These are phyloP conservation scores for Avena eriantha DNA, from an alignment of 176 grass and related monocot species.

Conservation along the genomic window DNA sequence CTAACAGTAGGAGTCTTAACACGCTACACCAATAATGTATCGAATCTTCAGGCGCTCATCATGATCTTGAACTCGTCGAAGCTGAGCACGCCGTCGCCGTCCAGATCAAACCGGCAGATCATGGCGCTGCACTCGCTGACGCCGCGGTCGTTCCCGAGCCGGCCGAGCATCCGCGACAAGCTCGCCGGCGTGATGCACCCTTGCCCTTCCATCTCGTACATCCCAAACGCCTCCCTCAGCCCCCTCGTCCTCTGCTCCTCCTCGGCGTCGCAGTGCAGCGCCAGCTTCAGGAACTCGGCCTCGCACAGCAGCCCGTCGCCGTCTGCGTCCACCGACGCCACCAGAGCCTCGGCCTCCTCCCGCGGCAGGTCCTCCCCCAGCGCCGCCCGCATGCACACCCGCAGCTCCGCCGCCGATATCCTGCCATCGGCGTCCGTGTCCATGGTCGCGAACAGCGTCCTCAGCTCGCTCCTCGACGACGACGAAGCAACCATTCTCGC, in stretches of 20 bases:
- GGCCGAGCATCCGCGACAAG: background rate
- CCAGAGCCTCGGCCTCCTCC: constrained; percentile 43
- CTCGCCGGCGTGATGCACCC: constrained; percentile 35
- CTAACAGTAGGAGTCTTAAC: too few species aligned
- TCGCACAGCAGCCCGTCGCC: constrained; percentile 38
- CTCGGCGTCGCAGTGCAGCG: too few species aligned
- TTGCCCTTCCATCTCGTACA: constrained; percentile 51
- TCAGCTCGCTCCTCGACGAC: background rate
- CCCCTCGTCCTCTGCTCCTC: background rate
- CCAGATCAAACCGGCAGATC: constrained; percentile 23
- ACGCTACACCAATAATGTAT: too few species aligned
- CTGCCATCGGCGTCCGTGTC: constrained; percentile 40
- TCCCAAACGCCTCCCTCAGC: constrained; percentile 29
- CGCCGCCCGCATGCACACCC: constrained; percentile 39
- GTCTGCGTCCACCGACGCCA: constrained; percentile 45
- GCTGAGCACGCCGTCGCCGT: constrained; percentile 37
- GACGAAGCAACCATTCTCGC: constrained; percentile 24
- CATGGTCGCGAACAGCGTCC: constrained; percentile 15
- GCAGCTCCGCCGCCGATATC: constrained; percentile 48
- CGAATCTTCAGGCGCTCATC: constrained; percentile 1
- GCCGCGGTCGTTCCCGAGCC: background rate
- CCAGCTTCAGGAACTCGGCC: too few species aligned
- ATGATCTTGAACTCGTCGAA: constrained; percentile 46
- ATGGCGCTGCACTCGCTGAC: background rate
- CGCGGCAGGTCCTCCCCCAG: constrained; percentile 32